Conservation (phyloP, 2,329 filamentous ascomycete genomes). For the Dothidotthia symphoricarpi region DNA sequence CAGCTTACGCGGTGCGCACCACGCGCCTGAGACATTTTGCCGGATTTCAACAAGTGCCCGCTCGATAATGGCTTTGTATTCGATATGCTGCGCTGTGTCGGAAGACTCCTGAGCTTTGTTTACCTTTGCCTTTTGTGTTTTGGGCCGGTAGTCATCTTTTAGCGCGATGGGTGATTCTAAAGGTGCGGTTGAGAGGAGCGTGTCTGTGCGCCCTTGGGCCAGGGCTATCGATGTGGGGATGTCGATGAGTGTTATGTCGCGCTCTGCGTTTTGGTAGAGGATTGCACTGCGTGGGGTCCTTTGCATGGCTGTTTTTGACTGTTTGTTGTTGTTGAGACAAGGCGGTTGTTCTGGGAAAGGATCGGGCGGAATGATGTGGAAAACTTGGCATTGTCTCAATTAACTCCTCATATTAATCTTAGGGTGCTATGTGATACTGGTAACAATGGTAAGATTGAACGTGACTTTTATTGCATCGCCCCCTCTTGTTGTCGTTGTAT, state of each 20-base stretch:
- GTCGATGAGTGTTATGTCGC: constrained; percentile 61
- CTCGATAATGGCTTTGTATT: constrained; percentile 41
- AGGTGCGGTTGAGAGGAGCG: constrained; percentile 49
- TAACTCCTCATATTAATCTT: no score
- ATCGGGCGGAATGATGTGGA: no score
- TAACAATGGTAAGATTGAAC: no score
- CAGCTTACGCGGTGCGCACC: constrained; percentile 29
- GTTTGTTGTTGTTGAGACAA: no score
- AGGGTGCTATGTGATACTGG: no score
- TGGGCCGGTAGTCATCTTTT: constrained; percentile 54
- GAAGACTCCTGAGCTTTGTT: constrained; percentile 31
- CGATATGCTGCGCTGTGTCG: constrained; percentile 34
- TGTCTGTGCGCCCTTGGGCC: constrained; percentile 56
- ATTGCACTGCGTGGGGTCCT: constrained; percentile 32
- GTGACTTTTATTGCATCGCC: no score
- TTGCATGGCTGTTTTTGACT: no score
- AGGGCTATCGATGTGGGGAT: constrained; percentile 68
- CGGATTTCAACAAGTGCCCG: constrained; percentile 41
- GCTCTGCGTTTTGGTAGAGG: constrained; percentile 54
- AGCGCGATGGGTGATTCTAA: constrained; percentile 50
- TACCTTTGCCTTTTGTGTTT: constrained; percentile 46
- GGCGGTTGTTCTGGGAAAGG: no score
- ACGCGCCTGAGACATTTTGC: constrained; percentile 22
- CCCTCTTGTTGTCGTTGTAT: no score
- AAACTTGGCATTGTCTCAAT: no score